Percentiles rank a stretch among this genome's conserved stretches.
Conservation (phyloP, 2,329 filamentous ascomycete genomes). For the Trichoderma simmonsii region DNA sequence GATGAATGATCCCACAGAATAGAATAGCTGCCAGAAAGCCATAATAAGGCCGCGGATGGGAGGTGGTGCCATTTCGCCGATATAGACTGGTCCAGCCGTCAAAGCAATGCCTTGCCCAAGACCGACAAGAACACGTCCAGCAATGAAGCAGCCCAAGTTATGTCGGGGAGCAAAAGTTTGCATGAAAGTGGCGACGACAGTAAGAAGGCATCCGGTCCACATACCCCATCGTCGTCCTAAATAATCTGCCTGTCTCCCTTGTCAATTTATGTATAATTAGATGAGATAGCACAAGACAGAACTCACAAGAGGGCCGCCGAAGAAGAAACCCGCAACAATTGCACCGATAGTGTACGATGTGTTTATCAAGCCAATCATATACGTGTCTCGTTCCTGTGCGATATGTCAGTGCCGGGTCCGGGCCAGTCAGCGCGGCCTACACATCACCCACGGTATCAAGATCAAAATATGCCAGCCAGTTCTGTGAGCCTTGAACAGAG, state of each 20-base stretch:
- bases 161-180: neutral
- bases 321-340: neutral
- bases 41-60: neutral
- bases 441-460: neutral
- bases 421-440: no score
- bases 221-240: neutral
- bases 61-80: neutral
- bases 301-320: neutral
- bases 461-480: neutral
- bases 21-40: slow-evolving; percentile 3
- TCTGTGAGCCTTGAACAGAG: neutral
- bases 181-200: neutral
- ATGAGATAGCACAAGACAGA: neutral
- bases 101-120: neutral
- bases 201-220: neutral
- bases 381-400: neutral
- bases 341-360: neutral
- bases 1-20: neutral
- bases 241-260: neutral
- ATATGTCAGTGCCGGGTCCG: neutral
- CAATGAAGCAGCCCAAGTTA: neutral
- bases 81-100: neutral
- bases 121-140: neutral
- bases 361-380: neutral
- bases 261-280: neutral